Base-by-base conservation (phyloP, 73 alveolate genomes). In the Uronychia setigera region DNA sequence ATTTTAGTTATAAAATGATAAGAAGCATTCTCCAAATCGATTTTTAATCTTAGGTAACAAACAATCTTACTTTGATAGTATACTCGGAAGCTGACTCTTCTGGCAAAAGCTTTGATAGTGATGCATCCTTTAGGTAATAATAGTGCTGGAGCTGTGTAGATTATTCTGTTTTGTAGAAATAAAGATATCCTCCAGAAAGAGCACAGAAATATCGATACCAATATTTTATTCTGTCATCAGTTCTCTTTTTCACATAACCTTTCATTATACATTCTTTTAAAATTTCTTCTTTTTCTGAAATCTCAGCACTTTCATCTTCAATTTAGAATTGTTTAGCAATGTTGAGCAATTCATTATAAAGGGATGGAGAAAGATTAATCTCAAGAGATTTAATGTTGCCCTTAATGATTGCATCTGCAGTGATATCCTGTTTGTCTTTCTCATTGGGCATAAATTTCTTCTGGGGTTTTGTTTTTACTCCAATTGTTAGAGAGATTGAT, bases 301-400 rank as follows among this genome's bases (percentile, higher is more conserved):
- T 58, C 32, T 14, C 29, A 28, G 75, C 85, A 0, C 34, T 13
- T 29, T 76, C 85, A n/a, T 31, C 32, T 46, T 30, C 58, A 26
- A 59, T 32, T 11, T 1, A 1, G 31, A 83, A 83, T 0, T 75
- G 32, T 46, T 76, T 26, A 11, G 29, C 31, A 26, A 83, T 29
- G 67, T 74, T 83, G 80, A 83, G 85, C 32, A 83, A 26, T 30
- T 76, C 59, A 76, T 83, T 83, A 60, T 83, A 83, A 14, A 83
- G 75, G 9, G 78, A 33, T 26, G 33, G 85, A 27, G 85, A 59
- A 1, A 83, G 67, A 83, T 34, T 83, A 29, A 83, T 46, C 60
- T 76, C 67, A 5, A 5, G n/a, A 46, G 67, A 46, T 46, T 46
- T 46, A 46, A 46, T 11, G 5, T 19, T 19, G 5, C 67, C 67